Evolutionary conservation across 257 asterid species (phyloP), one percentile per base, ranked within the genome.

Genomic region (Solanum medicagineum): DNA sequence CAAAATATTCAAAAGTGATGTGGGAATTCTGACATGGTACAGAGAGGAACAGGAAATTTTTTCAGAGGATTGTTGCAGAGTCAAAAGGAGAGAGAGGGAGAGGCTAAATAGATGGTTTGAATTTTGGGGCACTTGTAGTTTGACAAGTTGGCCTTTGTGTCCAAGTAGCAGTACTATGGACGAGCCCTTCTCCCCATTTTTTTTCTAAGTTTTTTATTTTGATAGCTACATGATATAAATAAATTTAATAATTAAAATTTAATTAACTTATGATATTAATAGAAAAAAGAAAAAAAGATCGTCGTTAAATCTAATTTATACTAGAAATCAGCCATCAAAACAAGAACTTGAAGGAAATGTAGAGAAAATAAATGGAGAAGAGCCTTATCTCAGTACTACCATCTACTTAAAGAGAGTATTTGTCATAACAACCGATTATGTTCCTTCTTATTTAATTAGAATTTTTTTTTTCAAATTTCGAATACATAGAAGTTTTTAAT

Each of bases 1-100:
- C 62, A 54, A 36, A n/a, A 62, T 24, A 29, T 53, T 79, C 83
- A 79, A 83, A 45, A n/a, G 45, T 53, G 65, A 53, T 79, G 83
- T 53, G 83, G 65, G 26, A 79, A 79, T 14, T 53, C 65, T 79
- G 83, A 45, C 44, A 82, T 17, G 62, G 1, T 26, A 17, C 62
- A 10, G 55, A 80, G 36, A 66, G 24, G 20, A 49, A 60, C 17
- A 36, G 8, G 57, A 80, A 36, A 9, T 17, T 57, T 17, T 57
- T 19, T 17, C 24, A 81, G 47, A 79, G 65, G 15, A 79, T 24
- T 26, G 16, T 79, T 51, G 24, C 82, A 53, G 49, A 79, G 83
- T 79, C 83, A 29, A 79, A 79, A 79, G 19, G 65, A 8, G 12
- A 73, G 81, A 75, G 24, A 53, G 44, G 49, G 49, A 29, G 65